Evolutionary conservation across 2,329 filamentous ascomycete species (phyloP).

Genomic region (Onygena corvina): DNA sequence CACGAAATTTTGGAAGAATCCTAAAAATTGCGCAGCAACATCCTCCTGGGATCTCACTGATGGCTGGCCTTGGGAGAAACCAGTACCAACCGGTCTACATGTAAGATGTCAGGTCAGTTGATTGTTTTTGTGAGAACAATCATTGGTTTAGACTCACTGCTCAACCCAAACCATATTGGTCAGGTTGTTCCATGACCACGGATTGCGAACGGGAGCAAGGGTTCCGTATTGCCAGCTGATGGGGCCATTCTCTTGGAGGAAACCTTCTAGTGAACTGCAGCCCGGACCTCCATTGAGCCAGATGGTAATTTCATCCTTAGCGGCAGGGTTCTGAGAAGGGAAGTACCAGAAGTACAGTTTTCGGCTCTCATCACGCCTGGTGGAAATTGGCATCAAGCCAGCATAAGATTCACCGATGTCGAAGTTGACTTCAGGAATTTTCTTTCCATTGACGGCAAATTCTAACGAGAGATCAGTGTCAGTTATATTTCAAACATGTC

Average conservation of each 20-base stretch:
- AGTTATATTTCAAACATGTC: background rate
- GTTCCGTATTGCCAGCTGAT: conserved; percentile 59
- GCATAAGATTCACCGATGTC: conserved; percentile 47
- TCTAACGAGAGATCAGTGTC: conserved; percentile 29
- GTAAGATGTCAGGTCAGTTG: background rate
- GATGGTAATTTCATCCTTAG: conserved; percentile 35
- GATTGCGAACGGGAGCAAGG: conserved; percentile 50
- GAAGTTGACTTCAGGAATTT: conserved; percentile 56
- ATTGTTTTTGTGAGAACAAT: conserved; percentile 15
- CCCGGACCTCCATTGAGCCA: conserved; percentile 45
- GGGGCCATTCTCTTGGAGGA: conserved; percentile 67
- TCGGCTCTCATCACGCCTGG: conserved; percentile 33
- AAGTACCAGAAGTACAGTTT: conserved; percentile 42
- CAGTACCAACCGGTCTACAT: conserved; percentile 45
- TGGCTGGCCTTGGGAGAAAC: conserved; percentile 54
- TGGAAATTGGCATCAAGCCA: conserved; percentile 44
- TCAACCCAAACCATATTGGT: conserved; percentile 69
- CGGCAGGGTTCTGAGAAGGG: conserved; percentile 34
- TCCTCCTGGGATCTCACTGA: conserved; percentile 56
- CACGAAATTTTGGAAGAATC: conserved; percentile 69
- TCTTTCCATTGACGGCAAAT: conserved; percentile 52
- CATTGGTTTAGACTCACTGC: conserved; percentile 37
- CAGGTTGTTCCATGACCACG: conserved; percentile 62
- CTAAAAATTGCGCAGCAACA: conserved; percentile 57
- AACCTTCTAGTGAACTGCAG: conserved; percentile 50